Percentiles rank a stretch among this genome's conserved stretches.
Conservation (phyloP, 75 land plant genomes). For the Isoetes taiwanensis region DNA sequence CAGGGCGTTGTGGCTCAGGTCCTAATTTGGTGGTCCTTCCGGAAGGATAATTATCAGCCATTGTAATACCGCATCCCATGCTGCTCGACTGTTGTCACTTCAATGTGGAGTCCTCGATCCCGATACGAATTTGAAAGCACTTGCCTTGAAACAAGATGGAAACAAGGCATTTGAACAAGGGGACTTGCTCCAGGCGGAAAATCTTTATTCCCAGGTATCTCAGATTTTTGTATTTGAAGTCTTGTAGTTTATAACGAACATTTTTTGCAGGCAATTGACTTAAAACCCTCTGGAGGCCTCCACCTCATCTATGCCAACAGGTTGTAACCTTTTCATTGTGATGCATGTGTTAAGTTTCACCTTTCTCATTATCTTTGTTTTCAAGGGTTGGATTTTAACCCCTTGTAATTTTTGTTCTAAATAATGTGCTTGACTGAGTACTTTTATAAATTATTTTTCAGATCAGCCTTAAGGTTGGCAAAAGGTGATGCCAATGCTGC, state of each 20-base stretch:
- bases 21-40: constrained; percentile 76
- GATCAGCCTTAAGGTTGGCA: constrained; percentile 45
- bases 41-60: constrained; percentile 39
- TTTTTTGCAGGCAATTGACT: constrained; percentile 53
- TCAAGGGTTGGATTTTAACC: neutral
- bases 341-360: neutral
- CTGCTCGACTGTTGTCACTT: constrained; percentile 41
- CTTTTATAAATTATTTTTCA: constrained; percentile 4
- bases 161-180: constrained; percentile 43
- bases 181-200: constrained; percentile 32
- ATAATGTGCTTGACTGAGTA: neutral
- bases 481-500: constrained; percentile 41
- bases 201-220: constrained; percentile 43
- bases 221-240: neutral
- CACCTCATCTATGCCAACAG: constrained; percentile 52
- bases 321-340: constrained; percentile 17
- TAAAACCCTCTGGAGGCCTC: constrained; percentile 71
- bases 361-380: neutral
- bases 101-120: constrained; percentile 33
- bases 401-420: neutral
- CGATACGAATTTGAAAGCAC: constrained; percentile 36
- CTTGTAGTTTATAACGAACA: neutral
- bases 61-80: constrained; percentile 59
- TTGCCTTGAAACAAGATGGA: constrained; percentile 62
- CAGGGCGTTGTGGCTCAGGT: constrained; percentile 73